Conservation (phyloP, 139 green algal species). For the Chlamydomonas asymmetrica region DNA sequence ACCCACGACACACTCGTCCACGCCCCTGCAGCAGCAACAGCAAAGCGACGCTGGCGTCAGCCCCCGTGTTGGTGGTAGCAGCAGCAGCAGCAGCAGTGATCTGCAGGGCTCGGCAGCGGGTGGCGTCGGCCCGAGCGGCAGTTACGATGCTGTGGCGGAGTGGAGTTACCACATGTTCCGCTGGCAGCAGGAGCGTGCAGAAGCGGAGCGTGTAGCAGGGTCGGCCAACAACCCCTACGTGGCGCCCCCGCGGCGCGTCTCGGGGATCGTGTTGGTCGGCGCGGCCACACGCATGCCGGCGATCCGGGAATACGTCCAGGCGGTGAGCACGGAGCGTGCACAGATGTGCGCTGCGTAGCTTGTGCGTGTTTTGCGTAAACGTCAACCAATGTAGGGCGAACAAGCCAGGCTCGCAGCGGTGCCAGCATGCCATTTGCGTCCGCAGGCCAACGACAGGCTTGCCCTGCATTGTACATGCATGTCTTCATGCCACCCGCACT, state of each 20-base stretch:
- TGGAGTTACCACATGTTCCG: not conserved
- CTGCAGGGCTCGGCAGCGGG: not conserved
- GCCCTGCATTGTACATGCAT: too few relatives aligned
- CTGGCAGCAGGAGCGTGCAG: not conserved
- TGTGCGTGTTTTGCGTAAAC: conserved; percentile 18
- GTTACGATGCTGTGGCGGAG: too few relatives aligned
- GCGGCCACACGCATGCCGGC: conserved; percentile 66
- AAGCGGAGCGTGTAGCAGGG: too few relatives aligned
- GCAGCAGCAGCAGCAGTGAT: conserved; percentile 12
- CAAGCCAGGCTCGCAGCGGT: too few relatives aligned
- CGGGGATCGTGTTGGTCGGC: conserved; percentile 73
- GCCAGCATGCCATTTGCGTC: too few relatives aligned
- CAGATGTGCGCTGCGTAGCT: not conserved
- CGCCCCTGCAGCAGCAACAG: conserved; percentile 21
- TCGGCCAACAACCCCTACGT: too few relatives aligned
- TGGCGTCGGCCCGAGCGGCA: conserved; percentile 1
- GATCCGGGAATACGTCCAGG: conserved; percentile 53
- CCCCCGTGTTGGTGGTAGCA: not conserved
- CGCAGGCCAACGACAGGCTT: too few relatives aligned
- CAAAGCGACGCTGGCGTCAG: not conserved
- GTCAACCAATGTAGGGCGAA: too few relatives aligned
- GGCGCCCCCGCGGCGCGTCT: conserved; percentile 60
- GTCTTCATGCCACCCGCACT: too few relatives aligned
- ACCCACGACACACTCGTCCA: too few relatives aligned
- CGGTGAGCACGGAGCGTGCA: conserved; percentile 36